Base-by-base conservation (phyloP, 2,329 filamentous ascomycete species). In the Passalora sequoiae region DNA sequence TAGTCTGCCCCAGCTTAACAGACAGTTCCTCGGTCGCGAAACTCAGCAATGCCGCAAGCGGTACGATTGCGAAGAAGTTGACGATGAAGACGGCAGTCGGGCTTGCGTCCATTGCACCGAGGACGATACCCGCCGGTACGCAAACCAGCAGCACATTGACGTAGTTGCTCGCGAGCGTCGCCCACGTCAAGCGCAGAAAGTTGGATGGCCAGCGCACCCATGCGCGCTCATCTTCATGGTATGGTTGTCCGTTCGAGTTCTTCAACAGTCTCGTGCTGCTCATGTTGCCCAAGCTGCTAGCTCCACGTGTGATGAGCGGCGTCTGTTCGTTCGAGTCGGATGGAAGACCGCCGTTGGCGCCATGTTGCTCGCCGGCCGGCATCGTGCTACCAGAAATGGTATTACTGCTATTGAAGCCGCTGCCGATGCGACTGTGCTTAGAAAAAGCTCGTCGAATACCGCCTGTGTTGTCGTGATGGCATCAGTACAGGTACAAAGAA, bases 31-130 rank as follows among this genome's bases (percentile, higher is more conserved):
- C 85, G 1, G 85, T 88, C 46, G 84, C 84, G 64, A 86, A 87
- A 42, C 82, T 85, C 46, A 89, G 70, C 47, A 88, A 75, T 16
- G 83, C 78, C 9, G 84, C 84, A 27, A 89, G 73, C 2, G 84
- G 84, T 49, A 89, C 81, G 53, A 89, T 88, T 56, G 85, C 85
- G 55, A 89, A 76, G 69, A 89, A 89, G 69, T 89, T 89, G 63
- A 89, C 75, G 37, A 79, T 71, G 65, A 89, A 89, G 52, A 88
- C 76, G 43, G 77, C 75, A 8, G 80, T 78, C 1, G 85, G 75
- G 58, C 74, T 72, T 80, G 83, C 84, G 35, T 71, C 69, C 47
- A 78, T 57, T 10, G 69, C 66, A 46, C 83, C 84, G 46, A 84
- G 79, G 40, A 81, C 59, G 50, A 89, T 85, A 49, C 84, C 85